Conservation (phyloP, 1,284 basidiomycete genomes). For the Pyrrhoderma noxium region DNA sequence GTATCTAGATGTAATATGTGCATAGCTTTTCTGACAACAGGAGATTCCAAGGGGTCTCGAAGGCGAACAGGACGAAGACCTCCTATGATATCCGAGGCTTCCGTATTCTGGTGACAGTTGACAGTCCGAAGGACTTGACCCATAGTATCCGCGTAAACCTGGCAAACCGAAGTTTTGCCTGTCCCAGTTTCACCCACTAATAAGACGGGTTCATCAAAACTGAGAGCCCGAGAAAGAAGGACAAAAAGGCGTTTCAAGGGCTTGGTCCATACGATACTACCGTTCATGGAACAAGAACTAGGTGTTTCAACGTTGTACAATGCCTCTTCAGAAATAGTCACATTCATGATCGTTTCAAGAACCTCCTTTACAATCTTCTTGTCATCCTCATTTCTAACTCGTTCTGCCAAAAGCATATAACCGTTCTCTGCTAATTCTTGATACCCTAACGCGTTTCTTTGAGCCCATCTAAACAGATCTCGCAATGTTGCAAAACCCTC, state of each 20-base stretch:
- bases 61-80: constrained; percentile 92
- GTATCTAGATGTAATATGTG: constrained; percentile 35
- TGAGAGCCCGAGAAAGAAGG: constrained; percentile 76
- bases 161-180: constrained; percentile 97
- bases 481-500: constrained; percentile 95
- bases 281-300: constrained; percentile 45
- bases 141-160: constrained; percentile 73
- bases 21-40: constrained; percentile 37
- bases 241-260: constrained; percentile 91
- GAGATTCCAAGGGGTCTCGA: constrained; percentile 35
- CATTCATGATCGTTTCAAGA: constrained; percentile 87
- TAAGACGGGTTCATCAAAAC: constrained; percentile 90
- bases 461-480: constrained; percentile 97
- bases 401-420: constrained; percentile 96
- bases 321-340: constrained; percentile 65
- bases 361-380: constrained; percentile 87
- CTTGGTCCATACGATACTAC: constrained; percentile 79
- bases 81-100: constrained; percentile 95
- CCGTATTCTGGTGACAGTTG: constrained; percentile 99
- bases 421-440: constrained; percentile 94
- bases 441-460: constrained; percentile 81
- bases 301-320: constrained; percentile 65
- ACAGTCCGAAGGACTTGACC: constrained; percentile 65
- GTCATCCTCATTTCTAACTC: constrained; percentile 81
- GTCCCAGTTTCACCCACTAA: constrained; percentile 98